Evolutionary conservation across 495 filamentous ascomycete species (phyloP).

Genomic region (Pseudoneurospora amorphoporcata): DNA sequence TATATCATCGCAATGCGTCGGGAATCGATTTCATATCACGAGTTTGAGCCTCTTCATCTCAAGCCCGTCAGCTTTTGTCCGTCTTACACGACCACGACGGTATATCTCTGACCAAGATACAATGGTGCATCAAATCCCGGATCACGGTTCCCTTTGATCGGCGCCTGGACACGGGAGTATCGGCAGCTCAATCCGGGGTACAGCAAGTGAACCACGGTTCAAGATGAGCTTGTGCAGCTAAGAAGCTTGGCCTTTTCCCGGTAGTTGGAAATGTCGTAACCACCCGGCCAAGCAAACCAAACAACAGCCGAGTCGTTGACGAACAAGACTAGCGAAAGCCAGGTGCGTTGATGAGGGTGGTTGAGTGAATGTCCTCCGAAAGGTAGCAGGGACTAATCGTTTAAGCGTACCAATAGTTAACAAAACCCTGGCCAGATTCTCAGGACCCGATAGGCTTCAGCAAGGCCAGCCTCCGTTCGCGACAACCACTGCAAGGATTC

Average conservation of each 20-base stretch:
- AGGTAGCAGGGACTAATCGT: background rate
- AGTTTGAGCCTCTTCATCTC: background rate
- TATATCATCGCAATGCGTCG: background rate
- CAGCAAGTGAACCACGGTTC: background rate
- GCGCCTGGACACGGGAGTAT: background rate
- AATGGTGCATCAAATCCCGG: background rate
- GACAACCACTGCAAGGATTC: background rate
- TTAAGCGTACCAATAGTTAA: background rate
- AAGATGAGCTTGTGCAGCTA: background rate
- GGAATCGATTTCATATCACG: background rate
- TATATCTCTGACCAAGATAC: background rate
- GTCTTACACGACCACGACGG: background rate
- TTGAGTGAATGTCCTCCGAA: background rate
- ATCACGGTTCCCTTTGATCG: background rate
- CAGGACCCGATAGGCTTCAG: background rate
- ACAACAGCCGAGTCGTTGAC: background rate
- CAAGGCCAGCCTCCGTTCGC: background rate
- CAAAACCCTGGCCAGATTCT: background rate
- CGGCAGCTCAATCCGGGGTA: background rate
- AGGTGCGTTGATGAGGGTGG: background rate
- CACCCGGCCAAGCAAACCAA: background rate
- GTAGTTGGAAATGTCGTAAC: background rate
- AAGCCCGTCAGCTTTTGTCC: background rate
- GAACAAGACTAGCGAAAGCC: background rate
- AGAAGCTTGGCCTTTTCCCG: background rate